Evolutionary conservation across 1,284 basidiomycete genomes (phyloP), one percentile per base, ranked within the genome.

Genomic region (Anthracocystis panici-leucophaei): DNA sequence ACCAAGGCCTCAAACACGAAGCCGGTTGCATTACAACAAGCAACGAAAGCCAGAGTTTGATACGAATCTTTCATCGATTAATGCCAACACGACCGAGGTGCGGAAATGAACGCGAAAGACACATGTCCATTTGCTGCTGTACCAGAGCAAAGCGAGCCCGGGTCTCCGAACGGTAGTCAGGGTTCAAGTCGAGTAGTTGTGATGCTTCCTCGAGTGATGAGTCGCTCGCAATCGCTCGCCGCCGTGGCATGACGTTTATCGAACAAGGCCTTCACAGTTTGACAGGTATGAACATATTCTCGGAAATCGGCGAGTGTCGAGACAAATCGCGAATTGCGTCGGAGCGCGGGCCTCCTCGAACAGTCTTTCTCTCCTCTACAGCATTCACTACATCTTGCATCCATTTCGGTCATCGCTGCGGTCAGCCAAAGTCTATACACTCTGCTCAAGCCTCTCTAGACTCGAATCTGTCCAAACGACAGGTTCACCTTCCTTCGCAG

Each of bases 291-390:
- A 21, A 16, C 49, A 57, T 33, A 57, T 31, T 49, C 20, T 58
- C 62, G 62, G 62, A 49, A 58, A n/a, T 65, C 62, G 50, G 56
- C 35, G 59, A 45, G 9, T 21, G 41, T 23, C n/a, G 33, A 23
- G 12, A 41, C 6, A 31, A 42, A 33, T 27, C 23, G 21, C 16
- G 33, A 21, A 27, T 53, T 44, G 55, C 56, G 55, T 64, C 16
- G 54, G 14, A 57, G 55, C 45, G 45, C 45, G 45, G 55, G 48
- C 55, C 45, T 56, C 54, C 3, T 46, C n/a, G 5, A 53, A 40
- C 20, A 53, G 7, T 8, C n/a, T 38, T 33, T 31, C 48, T 49
- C 48, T 9, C 31, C 23, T 9, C 18, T 23, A 46, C 25, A 20
- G 23, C 46, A 16, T 33, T 18, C 29, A 56, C 25, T 45, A 9